phyloP scores from a whole-genome alignment of 2,329 filamentous ascomycete genomes.

The Fusarium bactridioides region DNA sequence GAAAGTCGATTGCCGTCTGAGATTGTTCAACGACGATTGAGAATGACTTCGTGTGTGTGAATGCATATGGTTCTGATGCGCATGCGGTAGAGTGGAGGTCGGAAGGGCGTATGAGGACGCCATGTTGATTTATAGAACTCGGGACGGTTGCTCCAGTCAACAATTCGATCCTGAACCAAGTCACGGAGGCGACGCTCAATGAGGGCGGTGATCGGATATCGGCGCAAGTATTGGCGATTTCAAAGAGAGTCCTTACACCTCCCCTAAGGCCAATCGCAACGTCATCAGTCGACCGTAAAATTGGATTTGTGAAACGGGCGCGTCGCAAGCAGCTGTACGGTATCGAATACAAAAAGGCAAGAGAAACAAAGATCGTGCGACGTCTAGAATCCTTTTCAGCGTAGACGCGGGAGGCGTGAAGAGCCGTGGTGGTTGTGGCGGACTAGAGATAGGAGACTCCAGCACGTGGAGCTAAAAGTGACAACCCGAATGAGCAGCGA shows the following conservation, averaged over 20 bases:
- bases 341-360: conserved; percentile 1
- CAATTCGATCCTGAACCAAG: neutral
- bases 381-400: conserved; percentile 20
- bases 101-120: conserved; percentile 63
- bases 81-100: conserved; percentile 58
- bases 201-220: conserved; percentile 28
- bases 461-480: conserved; percentile 39
- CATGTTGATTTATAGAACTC: conserved; percentile 46
- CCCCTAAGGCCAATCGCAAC: conserved; percentile 35
- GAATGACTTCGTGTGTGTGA: conserved; percentile 51
- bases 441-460: conserved; percentile 37
- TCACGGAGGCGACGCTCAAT: neutral
- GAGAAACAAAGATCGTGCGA: conserved; percentile 29
- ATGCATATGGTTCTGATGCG: conserved; percentile 54
- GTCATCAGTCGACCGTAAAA: conserved; percentile 36
- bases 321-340: conserved; percentile 16
- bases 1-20: conserved; percentile 44
- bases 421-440: conserved; percentile 33
- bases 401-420: conserved; percentile 23
- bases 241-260: conserved; percentile 30
- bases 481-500: conserved; percentile 38
- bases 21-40: conserved; percentile 51
- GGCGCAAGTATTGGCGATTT: conserved; percentile 27
- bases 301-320: conserved; percentile 2
- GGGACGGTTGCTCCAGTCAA: conserved; percentile 4